Evolutionary conservation across 257 asterid species (phyloP), one percentile per base, ranked within the genome.

Genomic region (Handroanthus guayacan): DNA sequence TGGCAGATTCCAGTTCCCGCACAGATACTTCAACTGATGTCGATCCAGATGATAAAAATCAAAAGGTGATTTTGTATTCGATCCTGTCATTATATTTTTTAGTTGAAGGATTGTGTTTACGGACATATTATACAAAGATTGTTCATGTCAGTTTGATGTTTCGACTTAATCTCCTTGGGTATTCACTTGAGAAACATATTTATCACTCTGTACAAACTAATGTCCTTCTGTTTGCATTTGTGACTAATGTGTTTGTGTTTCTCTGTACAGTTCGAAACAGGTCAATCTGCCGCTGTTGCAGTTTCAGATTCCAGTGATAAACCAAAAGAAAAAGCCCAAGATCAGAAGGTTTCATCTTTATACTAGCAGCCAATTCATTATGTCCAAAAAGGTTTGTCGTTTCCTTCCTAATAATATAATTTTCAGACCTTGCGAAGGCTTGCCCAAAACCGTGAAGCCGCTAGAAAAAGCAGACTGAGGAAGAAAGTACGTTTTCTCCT

Each of bases 371-470:
- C 64, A 9, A 38, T 60, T 69, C 55, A 65, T 38, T 25, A 48
- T 52, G 56, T 78, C 45, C 55, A 4, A 70, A 41, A n/a, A 47
- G 54, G 25, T 67, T 76, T 56, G 45, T 74, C 85, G 44, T 81
- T 78, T 67, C 41, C 9, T 79, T 39, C 70, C 41, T 60, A 9
- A 13, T 74, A 70, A 69, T 58, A 76, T 56, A 45, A 41, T 74
- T 45, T 63, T 41, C 96, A 95, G 99, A 83, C 96, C 4, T 80
- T 84, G 68, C 89, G 99, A 64, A 88, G 95, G 78, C 97, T 90
- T 62, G 99, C 99, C 47, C 98, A 92, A 79, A 95, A 95, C 72
- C 97, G 99, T 60, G 97, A 95, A 87, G 99, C 99, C 79, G 99
- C 99, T 38, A 85, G 97, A 79, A 95, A 95, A 85, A 90, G 98